These are phyloP conservation scores for Echinosophora koreensis DNA, from an alignment of 306 rosid species.

Conservation along the genomic window DNA sequence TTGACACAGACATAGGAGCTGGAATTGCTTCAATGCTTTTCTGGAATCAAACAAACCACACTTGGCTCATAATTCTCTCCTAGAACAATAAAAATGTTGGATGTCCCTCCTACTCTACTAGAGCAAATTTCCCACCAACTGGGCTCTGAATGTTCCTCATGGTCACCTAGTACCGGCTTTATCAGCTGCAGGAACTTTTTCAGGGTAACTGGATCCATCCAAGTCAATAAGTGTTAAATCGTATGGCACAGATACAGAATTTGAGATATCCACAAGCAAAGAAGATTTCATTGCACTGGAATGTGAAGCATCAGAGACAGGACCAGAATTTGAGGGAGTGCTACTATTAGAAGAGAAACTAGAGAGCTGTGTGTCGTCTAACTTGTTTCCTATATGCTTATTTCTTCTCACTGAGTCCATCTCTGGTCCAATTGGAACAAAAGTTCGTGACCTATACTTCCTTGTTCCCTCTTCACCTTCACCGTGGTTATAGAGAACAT, in stretches of 20 bases:
- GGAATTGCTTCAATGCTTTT: constrained; percentile 44
- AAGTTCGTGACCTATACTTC: constrained; percentile 88
- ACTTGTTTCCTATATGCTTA: constrained; percentile 74
- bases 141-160: constrained; percentile 24
- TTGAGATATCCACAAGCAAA: constrained; percentile 72
- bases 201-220: constrained; percentile 71
- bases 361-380: constrained; percentile 78
- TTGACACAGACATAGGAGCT: constrained; percentile 38
- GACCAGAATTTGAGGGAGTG: constrained; percentile 53
- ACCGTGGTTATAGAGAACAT: constrained; percentile 82
- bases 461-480: constrained; percentile 86
- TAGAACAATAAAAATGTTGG: constrained; percentile 33
- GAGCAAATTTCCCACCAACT: constrained; percentile 42
- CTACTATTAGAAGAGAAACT: constrained; percentile 63
- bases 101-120: constrained; percentile 27
- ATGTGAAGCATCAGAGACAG: constrained; percentile 40
- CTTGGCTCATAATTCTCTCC: constrained; percentile 49
- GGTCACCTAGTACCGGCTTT: constrained; percentile 60
- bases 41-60: constrained; percentile 40
- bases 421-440: constrained; percentile 92
- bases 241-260: constrained; percentile 64
- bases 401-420: constrained; percentile 90
- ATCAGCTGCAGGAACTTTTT: constrained; percentile 70
- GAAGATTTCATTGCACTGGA: constrained; percentile 67
- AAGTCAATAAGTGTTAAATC: constrained; percentile 86